These are phyloP conservation scores for Phaffomyces thermotolerans DNA, from an alignment of 805 yeast species.

Conservation along the genomic window DNA sequence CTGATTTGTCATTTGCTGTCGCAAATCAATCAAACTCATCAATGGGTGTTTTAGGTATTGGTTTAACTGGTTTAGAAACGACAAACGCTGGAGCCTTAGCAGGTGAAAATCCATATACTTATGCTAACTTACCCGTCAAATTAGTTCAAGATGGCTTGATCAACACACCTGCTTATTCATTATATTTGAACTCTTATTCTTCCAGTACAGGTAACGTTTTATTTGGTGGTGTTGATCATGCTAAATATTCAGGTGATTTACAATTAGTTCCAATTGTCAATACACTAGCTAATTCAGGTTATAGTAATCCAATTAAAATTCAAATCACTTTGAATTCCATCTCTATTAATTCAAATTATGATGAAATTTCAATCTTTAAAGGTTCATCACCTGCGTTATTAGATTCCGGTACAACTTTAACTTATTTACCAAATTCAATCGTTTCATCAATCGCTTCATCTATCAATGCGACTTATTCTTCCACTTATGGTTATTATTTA, in stretches of 20 bases:
- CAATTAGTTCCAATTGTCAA: conserved; percentile 39
- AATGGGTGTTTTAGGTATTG: conserved; percentile 69
- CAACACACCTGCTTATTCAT: conserved; percentile 49
- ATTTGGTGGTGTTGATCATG: conserved; percentile 68
- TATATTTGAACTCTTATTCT: conserved; percentile 43
- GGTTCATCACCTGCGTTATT: conserved; percentile 29
- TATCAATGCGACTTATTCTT: conserved; percentile 39
- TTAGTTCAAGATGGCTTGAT: conserved; percentile 54
- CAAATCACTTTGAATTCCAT: conserved; percentile 36
- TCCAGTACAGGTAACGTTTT: conserved; percentile 46
- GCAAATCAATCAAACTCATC: conserved; percentile 58
- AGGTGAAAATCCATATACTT: conserved; percentile 28
- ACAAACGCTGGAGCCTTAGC: conserved; percentile 35
- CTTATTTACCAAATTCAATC: conserved; percentile 36
- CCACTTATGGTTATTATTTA: conserved; percentile 36
- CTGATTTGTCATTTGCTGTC: conserved; percentile 61
- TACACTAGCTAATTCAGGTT: conserved; percentile 25
- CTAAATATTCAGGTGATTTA: conserved; percentile 49
- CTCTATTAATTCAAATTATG: conserved; percentile 3
- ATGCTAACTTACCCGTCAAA: conserved; percentile 60
- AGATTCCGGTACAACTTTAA: conserved; percentile 38
- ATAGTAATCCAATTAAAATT: conserved; percentile 34
- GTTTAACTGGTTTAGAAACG: conserved; percentile 60
- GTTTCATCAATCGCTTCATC: conserved; percentile 29
- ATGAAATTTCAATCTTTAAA: conserved; percentile 1